These are phyloP conservation scores for Chalciporus piperatoides DNA, from an alignment of 1,284 basidiomycete genomes.

Conservation along the genomic window DNA sequence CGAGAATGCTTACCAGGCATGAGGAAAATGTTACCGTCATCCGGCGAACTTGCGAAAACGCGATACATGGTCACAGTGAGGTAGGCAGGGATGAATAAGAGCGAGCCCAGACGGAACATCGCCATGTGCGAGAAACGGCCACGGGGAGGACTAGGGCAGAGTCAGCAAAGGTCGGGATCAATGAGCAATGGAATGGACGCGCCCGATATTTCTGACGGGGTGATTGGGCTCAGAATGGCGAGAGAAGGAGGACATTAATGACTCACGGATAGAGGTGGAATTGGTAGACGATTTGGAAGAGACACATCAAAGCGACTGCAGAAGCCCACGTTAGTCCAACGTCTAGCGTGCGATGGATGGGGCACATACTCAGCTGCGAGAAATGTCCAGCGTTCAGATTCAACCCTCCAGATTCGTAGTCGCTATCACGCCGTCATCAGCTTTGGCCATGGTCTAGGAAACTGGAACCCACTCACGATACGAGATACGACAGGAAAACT, in stretches of 20 bases:
- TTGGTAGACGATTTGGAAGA: conserved; percentile 78
- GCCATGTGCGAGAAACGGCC: conserved; percentile 80
- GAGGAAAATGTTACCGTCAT: conserved; percentile 62
- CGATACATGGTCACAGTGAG: conserved; percentile 70
- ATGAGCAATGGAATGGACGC: conserved; percentile 29
- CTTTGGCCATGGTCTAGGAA: background rate
- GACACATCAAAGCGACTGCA: conserved; percentile 75
- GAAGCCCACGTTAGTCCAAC: background rate
- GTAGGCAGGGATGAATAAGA: conserved; percentile 77
- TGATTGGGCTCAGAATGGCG: conserved; percentile 6
- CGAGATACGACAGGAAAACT: conserved; percentile 78
- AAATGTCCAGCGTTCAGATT: conserved; percentile 77
- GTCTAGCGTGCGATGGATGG: background rate
- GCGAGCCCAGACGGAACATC: conserved; percentile 78
- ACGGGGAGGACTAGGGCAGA: conserved; percentile 50
- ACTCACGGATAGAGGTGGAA: conserved; percentile 83
- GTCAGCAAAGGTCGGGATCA: conserved; percentile 14
- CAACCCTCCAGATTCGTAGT: conserved; percentile 67
- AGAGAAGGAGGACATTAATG: conserved; percentile 10
- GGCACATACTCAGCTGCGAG: conserved; percentile 74
- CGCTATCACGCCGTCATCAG: conserved; percentile 38
- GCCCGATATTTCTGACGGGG: conserved; percentile 50
- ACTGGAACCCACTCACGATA: conserved; percentile 53
- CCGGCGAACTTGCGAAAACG: conserved; percentile 54
- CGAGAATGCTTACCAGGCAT: conserved; percentile 56